Percentiles rank a stretch among this genome's conserved stretches.
Conservation (phyloP, 345 rosid genomes). For the Citrus maxima region DNA sequence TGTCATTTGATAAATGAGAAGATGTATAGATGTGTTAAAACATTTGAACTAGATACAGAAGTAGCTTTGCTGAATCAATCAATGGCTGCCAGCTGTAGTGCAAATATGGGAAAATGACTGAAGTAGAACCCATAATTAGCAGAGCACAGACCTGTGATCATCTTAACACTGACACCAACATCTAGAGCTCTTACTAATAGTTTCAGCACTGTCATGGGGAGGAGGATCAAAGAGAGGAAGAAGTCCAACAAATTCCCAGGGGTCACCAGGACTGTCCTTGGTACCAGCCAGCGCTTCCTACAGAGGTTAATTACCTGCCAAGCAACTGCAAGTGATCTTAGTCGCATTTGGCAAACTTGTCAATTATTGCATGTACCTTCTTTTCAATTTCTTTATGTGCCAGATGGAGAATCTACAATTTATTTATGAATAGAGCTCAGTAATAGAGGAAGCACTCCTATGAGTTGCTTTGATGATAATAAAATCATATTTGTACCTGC, state of each 20-base stretch:
- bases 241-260: conserved; percentile 74
- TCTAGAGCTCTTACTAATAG: conserved; percentile 54
- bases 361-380: conserved; percentile 46
- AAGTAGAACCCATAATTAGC: background rate
- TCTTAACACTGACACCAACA: conserved; percentile 65
- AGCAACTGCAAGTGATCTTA: conserved; percentile 63
- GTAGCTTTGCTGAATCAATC: too few relatives aligned
- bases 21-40: too few relatives aligned
- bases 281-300: conserved; percentile 52
- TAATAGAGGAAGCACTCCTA: background rate
- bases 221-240: conserved; percentile 74
- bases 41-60: too few relatives aligned
- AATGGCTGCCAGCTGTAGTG: too few relatives aligned
- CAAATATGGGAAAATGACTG: background rate
- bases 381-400: conserved; percentile 45
- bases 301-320: conserved; percentile 37
- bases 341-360: conserved; percentile 57
- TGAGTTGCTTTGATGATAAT: background rate
- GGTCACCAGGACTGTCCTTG: conserved; percentile 58
- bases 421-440: conserved; percentile 1
- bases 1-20: background rate
- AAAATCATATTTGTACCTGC: conserved; percentile 29
- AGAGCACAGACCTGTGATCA: conserved; percentile 49
- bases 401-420: conserved; percentile 45
- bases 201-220: conserved; percentile 55